Conservation (phyloP, 2,329 filamentous ascomycete species). For the Trichoderma pleuroti region DNA sequence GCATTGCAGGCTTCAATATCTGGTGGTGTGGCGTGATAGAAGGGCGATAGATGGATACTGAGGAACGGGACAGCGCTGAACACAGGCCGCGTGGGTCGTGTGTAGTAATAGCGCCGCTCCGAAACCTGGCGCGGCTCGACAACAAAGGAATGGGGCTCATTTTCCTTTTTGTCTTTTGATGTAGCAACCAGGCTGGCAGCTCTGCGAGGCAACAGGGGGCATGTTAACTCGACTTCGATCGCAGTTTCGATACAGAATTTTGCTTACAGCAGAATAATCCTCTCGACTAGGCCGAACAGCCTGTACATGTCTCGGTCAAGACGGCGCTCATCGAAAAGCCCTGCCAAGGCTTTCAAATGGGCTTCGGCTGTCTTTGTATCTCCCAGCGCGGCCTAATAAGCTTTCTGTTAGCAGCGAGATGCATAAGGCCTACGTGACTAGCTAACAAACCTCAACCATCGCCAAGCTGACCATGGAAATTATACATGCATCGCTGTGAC, state of each 20-base stretch:
- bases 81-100: not conserved
- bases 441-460: not conserved
- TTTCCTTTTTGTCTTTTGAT: not conserved
- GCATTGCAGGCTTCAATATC: not conserved
- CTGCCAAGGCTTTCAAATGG: not conserved
- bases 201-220: not conserved
- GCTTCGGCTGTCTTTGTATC: not conserved
- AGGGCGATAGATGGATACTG: not conserved
- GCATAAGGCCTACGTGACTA: not conserved
- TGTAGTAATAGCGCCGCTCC: not conserved
- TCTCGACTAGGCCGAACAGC: not conserved
- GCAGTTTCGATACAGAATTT: not conserved
- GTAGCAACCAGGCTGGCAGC: not conserved
- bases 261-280: not conserved
- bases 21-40: not conserved
- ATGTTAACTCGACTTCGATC: not conserved
- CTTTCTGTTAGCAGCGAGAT: not conserved
- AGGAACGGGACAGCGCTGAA: not conserved
- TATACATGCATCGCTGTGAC: not conserved
- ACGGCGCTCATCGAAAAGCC: not conserved
- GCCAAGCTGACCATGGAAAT: not conserved
- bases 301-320: not conserved
- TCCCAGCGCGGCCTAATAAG: not conserved
- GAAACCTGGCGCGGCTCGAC: not conserved
- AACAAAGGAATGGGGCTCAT: not conserved